Evolutionary conservation across 495 filamentous ascomycete genomes (phyloP).

Genomic region (Talaromyces adpressus): DNA sequence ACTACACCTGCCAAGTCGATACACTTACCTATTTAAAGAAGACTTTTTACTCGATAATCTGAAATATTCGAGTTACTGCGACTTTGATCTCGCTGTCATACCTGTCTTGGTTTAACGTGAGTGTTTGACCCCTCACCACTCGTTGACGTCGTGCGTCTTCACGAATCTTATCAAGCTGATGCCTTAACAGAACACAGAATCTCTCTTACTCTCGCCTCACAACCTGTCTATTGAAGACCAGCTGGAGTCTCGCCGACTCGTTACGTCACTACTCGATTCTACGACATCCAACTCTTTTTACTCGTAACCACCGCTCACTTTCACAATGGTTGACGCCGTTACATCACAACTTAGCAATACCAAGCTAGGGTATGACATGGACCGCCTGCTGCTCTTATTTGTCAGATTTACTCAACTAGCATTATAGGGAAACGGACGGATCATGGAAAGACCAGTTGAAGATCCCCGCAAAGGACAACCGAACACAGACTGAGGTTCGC

Average conservation of each 20-base stretch:
- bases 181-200: neutral
- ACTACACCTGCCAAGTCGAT: neutral
- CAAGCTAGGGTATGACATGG: slow-evolving; percentile 54
- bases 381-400: neutral
- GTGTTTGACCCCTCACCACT: neutral
- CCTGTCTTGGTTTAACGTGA: neutral
- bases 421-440: slow-evolving; percentile 47
- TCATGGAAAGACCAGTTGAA: slow-evolving; percentile 78
- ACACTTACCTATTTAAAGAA: neutral
- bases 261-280: neutral
- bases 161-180: neutral
- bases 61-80: neutral
- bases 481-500: slow-evolving; percentile 88
- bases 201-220: neutral
- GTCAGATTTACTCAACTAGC: slow-evolving; percentile 13
- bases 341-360: slow-evolving; percentile 64
- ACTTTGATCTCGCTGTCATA: neutral
- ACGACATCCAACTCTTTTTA: neutral
- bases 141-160: neutral
- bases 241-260: neutral
- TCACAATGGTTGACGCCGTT: slow-evolving; percentile 53
- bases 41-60: neutral
- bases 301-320: slow-evolving; percentile 4
- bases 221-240: neutral
- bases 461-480: slow-evolving; percentile 71